Conservation (phyloP, 73 alveolate genomes). For the Diophrys appendiculata region DNA sequence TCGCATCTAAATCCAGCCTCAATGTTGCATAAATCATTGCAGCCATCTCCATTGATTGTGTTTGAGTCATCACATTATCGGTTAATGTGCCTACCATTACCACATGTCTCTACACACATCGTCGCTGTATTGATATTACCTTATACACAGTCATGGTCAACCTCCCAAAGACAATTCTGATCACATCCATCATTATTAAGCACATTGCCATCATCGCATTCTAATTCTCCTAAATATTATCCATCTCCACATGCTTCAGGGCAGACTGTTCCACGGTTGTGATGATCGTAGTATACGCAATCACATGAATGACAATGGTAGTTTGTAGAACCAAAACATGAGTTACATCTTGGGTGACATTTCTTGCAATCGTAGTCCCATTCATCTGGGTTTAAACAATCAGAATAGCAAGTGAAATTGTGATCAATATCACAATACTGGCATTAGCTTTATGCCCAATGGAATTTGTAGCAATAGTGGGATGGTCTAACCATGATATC, state of each 20-base stretch:
- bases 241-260: slow-evolving; percentile 71
- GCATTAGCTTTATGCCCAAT: slow-evolving; percentile 11
- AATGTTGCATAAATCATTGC: slow-evolving; percentile 16
- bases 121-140: slow-evolving; percentile 10
- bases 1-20: slow-evolving; percentile 32
- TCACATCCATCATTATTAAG: slow-evolving; percentile 23
- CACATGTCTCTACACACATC: slow-evolving; percentile 29
- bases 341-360: slow-evolving; percentile 25
- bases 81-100: slow-evolving; percentile 26
- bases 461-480: slow-evolving; percentile 19
- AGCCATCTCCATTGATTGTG: slow-evolving; percentile 26
- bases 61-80: slow-evolving; percentile 35
- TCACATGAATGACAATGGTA: slow-evolving; percentile 31
- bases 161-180: slow-evolving; percentile 7
- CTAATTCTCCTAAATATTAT: slow-evolving; percentile 23
- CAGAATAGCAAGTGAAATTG: slow-evolving; percentile 20
- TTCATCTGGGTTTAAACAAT: not conserved
- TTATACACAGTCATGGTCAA: slow-evolving; percentile 17
- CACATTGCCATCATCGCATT: slow-evolving; percentile 52
- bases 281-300: not conserved
- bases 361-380: slow-evolving; percentile 36
- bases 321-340: slow-evolving; percentile 22
- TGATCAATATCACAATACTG: slow-evolving; percentile 14
- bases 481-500: slow-evolving; percentile 4
- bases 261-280: slow-evolving; percentile 31